Percentiles rank a stretch among this genome's conserved stretches.
Conservation (phyloP, 495 filamentous ascomycete genomes). For the Penicillium lagena region DNA sequence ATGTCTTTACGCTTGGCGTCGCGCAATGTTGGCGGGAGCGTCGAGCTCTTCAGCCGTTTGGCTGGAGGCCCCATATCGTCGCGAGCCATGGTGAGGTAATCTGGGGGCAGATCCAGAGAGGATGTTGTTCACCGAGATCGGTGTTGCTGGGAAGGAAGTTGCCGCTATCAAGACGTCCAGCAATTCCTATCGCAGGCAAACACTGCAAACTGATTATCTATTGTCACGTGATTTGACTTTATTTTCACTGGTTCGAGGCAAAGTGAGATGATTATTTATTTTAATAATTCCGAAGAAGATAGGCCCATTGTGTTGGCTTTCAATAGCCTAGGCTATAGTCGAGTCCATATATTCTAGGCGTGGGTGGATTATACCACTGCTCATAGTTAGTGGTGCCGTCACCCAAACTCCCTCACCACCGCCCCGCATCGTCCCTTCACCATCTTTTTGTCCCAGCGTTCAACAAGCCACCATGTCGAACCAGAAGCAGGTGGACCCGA, state of each 20-base stretch:
- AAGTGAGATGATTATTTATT: too few relatives aligned
- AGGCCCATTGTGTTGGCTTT: too few relatives aligned
- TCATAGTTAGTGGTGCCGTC: neutral
- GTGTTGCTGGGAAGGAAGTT: neutral
- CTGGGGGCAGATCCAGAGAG: neutral
- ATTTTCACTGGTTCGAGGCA: neutral
- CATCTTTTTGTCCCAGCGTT: constrained; percentile 6
- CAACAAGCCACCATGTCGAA: constrained; percentile 32
- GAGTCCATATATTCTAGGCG: too few relatives aligned
- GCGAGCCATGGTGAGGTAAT: constrained; percentile 26
- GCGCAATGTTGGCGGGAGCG: constrained; percentile 33
- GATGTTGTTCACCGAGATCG: too few relatives aligned
- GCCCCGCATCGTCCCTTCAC: constrained; percentile 33
- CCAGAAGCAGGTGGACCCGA: constrained; percentile 45
- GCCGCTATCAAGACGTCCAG: neutral
- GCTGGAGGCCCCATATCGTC: constrained; percentile 33
- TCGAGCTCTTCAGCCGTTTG: constrained; percentile 36
- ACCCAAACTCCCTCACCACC: constrained; percentile 3
- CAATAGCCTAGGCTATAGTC: too few relatives aligned
- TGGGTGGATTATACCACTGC: too few relatives aligned
- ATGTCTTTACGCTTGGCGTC: constrained; percentile 79
- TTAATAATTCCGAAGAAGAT: too few relatives aligned
- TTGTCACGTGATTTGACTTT: constrained; percentile 7
- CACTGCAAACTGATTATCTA: constrained; percentile 20
- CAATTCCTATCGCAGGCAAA: constrained; percentile 8